Evolutionary conservation across 2,329 filamentous ascomycete species (phyloP).

Genomic region (Fonsecaea erecta): DNA sequence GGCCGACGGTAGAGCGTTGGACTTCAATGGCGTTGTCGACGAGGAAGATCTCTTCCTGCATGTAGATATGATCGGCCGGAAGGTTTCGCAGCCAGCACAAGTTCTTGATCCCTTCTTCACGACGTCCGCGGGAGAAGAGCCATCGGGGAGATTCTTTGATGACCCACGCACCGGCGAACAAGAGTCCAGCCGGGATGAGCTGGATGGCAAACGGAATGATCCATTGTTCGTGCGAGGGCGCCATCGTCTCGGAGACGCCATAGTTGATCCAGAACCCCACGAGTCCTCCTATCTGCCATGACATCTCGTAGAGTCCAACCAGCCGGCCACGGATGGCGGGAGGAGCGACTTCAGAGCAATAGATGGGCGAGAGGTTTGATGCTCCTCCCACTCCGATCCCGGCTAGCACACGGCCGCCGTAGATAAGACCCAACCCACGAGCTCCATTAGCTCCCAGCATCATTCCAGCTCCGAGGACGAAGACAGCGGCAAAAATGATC

Average conservation of each 20-base stretch:
- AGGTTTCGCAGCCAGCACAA: slow-evolving; percentile 54
- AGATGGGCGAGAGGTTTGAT: slow-evolving; percentile 64
- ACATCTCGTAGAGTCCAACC: slow-evolving; percentile 63
- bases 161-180: slow-evolving; percentile 62
- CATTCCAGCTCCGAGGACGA: slow-evolving; percentile 71
- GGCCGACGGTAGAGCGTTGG: slow-evolving; percentile 65
- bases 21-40: slow-evolving; percentile 72
- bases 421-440: slow-evolving; percentile 66
- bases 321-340: slow-evolving; percentile 63
- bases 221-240: slow-evolving; percentile 46
- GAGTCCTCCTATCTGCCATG: slow-evolving; percentile 59
- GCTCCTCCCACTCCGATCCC: slow-evolving; percentile 62
- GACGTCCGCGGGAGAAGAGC: slow-evolving; percentile 70
- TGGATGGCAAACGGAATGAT: slow-evolving; percentile 50
- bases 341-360: slow-evolving; percentile 63
- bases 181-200: slow-evolving; percentile 48
- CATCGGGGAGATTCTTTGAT: slow-evolving; percentile 70
- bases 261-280: slow-evolving; percentile 62
- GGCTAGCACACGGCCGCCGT: slow-evolving; percentile 62
- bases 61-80: slow-evolving; percentile 59
- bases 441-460: slow-evolving; percentile 70
- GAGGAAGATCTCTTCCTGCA: slow-evolving; percentile 72
- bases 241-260: slow-evolving; percentile 54
- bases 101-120: slow-evolving; percentile 66
- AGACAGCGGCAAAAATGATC: slow-evolving; percentile 64